These are phyloP conservation scores for Hypoxylon perforatum DNA, from an alignment of 495 filamentous ascomycete species.

Conservation along the genomic window DNA sequence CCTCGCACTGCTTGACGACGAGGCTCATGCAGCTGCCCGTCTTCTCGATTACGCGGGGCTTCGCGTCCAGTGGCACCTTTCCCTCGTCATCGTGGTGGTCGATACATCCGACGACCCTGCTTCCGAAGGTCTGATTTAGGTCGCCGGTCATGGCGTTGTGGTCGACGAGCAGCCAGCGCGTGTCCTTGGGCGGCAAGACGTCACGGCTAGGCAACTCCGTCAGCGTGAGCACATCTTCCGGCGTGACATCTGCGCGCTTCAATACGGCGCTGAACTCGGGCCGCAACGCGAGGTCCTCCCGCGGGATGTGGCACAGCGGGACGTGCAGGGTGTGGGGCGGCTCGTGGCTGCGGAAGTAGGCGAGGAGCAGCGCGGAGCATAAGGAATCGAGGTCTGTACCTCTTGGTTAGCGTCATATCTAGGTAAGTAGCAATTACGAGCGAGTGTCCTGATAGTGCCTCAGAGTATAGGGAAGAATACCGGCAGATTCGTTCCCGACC, in stretches of 20 bases:
- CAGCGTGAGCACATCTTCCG: slow-evolving; percentile 62
- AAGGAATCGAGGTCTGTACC: slow-evolving; percentile 87
- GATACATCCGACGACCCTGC: slow-evolving; percentile 75
- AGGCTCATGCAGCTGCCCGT: slow-evolving; percentile 85
- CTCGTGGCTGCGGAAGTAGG: slow-evolving; percentile 76
- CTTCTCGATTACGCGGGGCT: slow-evolving; percentile 73
- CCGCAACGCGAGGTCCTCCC: slow-evolving; percentile 74
- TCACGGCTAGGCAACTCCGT: slow-evolving; percentile 54
- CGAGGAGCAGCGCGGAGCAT: slow-evolving; percentile 82
- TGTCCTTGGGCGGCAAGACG: slow-evolving; percentile 48
- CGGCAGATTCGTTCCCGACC: slow-evolving; percentile 79
- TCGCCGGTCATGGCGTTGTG: slow-evolving; percentile 81
- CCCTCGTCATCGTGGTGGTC: slow-evolving; percentile 93
- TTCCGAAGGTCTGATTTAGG: slow-evolving; percentile 55
- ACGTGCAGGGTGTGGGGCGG: slow-evolving; percentile 70
- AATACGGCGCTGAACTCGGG: slow-evolving; percentile 79
- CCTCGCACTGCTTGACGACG: slow-evolving; percentile 70
- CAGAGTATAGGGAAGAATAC: slow-evolving; percentile 45
- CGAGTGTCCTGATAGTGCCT: not conserved
- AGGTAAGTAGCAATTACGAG: too few relatives aligned
- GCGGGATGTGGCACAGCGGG: slow-evolving; percentile 81
- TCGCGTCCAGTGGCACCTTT: slow-evolving; percentile 61
- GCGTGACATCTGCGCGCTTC: slow-evolving; percentile 51
- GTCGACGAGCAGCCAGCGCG: slow-evolving; percentile 81
- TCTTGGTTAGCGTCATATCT: slow-evolving; percentile 19